Evolutionary conservation across 805 yeast species (phyloP), one percentile per base, ranked within the genome.

Genomic region (Candida hungchunana): DNA sequence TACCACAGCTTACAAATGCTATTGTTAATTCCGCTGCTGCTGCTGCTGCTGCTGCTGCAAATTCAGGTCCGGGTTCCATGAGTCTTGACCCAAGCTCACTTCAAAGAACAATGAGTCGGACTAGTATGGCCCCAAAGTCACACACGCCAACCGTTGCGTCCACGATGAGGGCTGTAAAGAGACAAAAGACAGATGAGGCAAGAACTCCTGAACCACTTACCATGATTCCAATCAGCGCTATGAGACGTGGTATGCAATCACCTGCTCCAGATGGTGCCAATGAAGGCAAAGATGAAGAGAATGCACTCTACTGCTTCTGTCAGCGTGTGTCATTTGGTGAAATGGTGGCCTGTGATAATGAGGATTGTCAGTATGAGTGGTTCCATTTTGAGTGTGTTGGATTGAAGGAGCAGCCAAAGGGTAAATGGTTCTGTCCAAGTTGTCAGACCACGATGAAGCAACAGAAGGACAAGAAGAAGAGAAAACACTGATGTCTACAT

Each of bases 351-450:
- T 90, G 98, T 62, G 98, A 90, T 56, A 84, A 87, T 44, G 82
- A 82, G 17, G 79, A 82, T 49, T 93, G 98, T 66, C 76, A 79
- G 54, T 79, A 70, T 46, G 96, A 87, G 57, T 90, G 97, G 97
- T 90, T 90, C 63, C 98, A 93, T 60, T 90, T 89, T 70, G 82
- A 79, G 37, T 93, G 98, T 66, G 96, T 90, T 27, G 95, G 95
- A 1, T 66, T 90, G 41, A 79, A 78, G 14, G 80, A 78, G 34
- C 96, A 95, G 5, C 97, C 97, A 3, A 77, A 79, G 52, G 95
- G 93, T 14, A 82, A 83, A 31, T 90, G 98, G 98, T 89, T 78
- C 58, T 90, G 98, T 64, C 86, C 96, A 0, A 82, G 80, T 35
- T 89, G 97, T 66, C 60, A 59, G 26, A 64, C 62, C 30, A 62